Conservation (phyloP, 164 flowering plant species). For the Cinnamomum micranthum region DNA sequence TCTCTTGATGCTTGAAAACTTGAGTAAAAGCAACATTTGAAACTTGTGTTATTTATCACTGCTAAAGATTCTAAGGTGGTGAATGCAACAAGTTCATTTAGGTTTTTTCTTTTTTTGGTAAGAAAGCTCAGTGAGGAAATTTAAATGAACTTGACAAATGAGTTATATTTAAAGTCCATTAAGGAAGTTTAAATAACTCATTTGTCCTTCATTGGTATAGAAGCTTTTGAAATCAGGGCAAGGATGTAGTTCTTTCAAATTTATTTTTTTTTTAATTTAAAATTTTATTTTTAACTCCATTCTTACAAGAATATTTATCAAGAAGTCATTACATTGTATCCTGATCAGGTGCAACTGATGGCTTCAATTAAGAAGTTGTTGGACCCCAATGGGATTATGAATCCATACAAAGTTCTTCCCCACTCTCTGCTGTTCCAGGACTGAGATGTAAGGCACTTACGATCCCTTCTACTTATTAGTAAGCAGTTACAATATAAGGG, state of each 20-base stretch:
- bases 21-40: not conserved
- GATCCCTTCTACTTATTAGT: not conserved
- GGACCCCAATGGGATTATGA: conserved; percentile 80
- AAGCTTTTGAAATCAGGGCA: not conserved
- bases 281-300: not conserved
- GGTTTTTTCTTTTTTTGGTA: too few relatives aligned
- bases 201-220: not conserved
- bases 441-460: conserved; percentile 8
- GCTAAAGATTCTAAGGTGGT: not conserved
- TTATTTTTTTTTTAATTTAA: too few relatives aligned
- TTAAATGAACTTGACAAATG: not conserved
- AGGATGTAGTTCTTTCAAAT: too few relatives aligned
- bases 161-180: not conserved
- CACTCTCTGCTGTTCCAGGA: conserved; percentile 25
- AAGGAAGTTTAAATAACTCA: not conserved
- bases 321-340: not conserved
- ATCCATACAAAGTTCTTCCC: conserved; percentile 96
- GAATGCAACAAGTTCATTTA: too few relatives aligned
- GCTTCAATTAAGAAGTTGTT: conserved; percentile 71
- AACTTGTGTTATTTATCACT: not conserved
- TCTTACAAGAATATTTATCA: not conserved
- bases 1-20: not conserved
- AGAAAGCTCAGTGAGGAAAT: too few relatives aligned
- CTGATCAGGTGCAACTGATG: conserved; percentile 78
- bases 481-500: not conserved